Evolutionary conservation across 225 moss, liverwort and hornwort genomes (phyloP).

Genomic region (Ulota crispa): DNA sequence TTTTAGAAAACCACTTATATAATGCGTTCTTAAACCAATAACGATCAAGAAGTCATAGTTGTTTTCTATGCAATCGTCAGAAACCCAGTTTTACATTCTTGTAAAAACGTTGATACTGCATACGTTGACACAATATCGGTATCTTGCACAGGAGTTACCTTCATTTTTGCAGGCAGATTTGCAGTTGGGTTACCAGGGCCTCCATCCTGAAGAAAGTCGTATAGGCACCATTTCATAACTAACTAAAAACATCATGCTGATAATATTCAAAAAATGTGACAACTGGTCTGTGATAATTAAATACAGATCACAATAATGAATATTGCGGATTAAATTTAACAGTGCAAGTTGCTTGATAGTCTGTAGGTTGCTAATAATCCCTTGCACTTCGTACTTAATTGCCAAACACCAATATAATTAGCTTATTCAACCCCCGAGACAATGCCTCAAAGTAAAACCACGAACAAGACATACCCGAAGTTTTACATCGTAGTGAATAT

Average conservation of each 20-base stretch:
- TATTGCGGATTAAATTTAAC: background rate
- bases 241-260: background rate
- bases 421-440: background rate
- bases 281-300: background rate
- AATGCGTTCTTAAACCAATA: background rate
- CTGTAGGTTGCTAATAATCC: background rate
- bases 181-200: slow-evolving; percentile 42
- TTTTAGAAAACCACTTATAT: background rate
- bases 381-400: background rate
- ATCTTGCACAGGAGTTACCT: slow-evolving; percentile 26
- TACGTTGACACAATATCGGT: background rate
- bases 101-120: background rate
- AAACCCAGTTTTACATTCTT: background rate
- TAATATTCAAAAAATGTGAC: background rate
- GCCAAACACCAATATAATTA: background rate
- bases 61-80: background rate
- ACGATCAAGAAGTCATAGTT: background rate
- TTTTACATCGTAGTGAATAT: slow-evolving; percentile 69
- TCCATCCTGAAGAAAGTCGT: slow-evolving; percentile 42
- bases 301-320: background rate
- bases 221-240: background rate
- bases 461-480: slow-evolving; percentile 32
- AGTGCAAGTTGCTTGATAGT: background rate
- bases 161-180: slow-evolving; percentile 56
- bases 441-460: background rate